Evolutionary conservation across 2,329 filamentous ascomycete species (phyloP), one percentile per base, ranked within the genome.

Genomic region (Fusarium anguioides): DNA sequence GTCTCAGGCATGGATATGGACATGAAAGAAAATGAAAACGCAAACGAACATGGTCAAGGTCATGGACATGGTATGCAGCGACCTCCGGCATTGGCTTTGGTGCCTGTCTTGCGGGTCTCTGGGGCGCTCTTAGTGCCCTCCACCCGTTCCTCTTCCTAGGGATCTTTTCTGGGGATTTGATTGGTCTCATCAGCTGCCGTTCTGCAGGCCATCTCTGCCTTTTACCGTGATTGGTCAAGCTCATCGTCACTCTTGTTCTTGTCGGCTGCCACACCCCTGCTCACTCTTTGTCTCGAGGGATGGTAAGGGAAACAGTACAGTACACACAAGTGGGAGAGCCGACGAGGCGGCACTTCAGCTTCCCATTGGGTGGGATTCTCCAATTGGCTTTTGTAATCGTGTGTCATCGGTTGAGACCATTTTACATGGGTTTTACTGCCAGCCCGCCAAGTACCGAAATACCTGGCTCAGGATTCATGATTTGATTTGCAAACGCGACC

Each of bases 61-160:
- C 56, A 59, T 47, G 47, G 56, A 42, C 56, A 61, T 68, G 59
- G 64, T 49, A 68, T 68, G 60, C 64, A 68, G 54, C 60, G 56
- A 56, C 54, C 65, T 60, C 54, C 65, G 65, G 65, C 64, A 68
- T 68, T 68, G 65, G 65, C 64, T 68, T 66, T 66, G 51, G 65
- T 68, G 64, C 65, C 65, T 68, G 64, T 65, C 53, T 68, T 57
- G 45, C 54, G 54, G 59, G 36, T 51, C 64, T 61, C 33, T 39
- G 31, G 51, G 50, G 35, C 45, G 21, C 39, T 44, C 29, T 55
- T 64, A 64, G 58, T 53, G 36, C 29, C 24, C 64, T 64, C 64
- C 64, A 68, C 64, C 47, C 37, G 64, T 68, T 66, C 63, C 64
- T 60, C 46, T 24, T 54, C 56, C 51, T 29, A 64, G 48, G 59